phyloP scores from a whole-genome alignment of 306 rosid genomes.

The Vigna mungo region DNA sequence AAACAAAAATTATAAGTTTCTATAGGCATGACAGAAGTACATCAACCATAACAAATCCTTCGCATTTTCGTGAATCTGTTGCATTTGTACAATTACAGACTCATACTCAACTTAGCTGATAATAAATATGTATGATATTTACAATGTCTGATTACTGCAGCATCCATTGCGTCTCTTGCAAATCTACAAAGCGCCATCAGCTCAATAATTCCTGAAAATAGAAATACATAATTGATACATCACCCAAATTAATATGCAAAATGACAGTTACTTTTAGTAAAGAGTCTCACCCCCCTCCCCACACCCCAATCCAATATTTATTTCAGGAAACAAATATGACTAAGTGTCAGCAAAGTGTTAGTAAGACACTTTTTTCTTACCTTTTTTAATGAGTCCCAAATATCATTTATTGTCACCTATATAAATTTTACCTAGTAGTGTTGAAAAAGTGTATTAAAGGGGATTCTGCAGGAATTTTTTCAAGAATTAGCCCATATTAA shows the following conservation, averaged over 20 bases:
- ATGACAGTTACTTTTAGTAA: background rate
- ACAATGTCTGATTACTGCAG: slow-evolving; percentile 19
- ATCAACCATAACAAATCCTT: background rate
- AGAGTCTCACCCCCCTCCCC: background rate
- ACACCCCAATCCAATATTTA: background rate
- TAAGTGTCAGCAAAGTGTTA: background rate
- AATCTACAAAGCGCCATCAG: slow-evolving; percentile 34
- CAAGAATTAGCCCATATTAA: slow-evolving; percentile 4
- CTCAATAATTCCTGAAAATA: slow-evolving; percentile 58
- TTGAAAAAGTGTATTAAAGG: background rate
- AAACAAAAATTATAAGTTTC: background rate
- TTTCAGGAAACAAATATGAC: slow-evolving; percentile 4
- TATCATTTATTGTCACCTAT: background rate
- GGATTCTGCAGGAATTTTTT: background rate
- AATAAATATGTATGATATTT: slow-evolving; percentile 24
- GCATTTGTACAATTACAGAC: slow-evolving; percentile 36
- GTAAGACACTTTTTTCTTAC: background rate
- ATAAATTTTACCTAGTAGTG: background rate
- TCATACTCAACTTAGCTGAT: slow-evolving; percentile 21
- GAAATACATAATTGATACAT: slow-evolving; percentile 33
- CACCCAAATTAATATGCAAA: slow-evolving; percentile 10
- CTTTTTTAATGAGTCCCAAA: background rate
- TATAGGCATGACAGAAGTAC: background rate
- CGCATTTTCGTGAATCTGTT: slow-evolving; percentile 18
- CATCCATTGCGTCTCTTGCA: slow-evolving; percentile 24